phyloP scores from a whole-genome alignment of 2,329 filamentous ascomycete species.

The Colletotrichum simmondsii region DNA sequence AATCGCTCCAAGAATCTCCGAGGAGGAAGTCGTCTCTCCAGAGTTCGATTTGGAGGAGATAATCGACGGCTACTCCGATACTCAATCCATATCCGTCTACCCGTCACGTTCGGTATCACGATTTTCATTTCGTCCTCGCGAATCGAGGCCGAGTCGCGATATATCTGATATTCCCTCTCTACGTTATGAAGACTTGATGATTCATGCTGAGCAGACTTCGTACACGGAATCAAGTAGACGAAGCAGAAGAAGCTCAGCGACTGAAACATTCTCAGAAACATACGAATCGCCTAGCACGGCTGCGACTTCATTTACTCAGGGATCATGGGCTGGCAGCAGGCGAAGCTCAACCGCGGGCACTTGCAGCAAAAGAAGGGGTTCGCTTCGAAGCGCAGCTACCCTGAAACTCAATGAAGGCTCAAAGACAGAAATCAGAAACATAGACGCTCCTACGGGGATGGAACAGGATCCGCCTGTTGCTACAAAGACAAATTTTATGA shows the following conservation, averaged over 20 bases:
- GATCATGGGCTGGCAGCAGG: neutral
- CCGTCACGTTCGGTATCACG: neutral
- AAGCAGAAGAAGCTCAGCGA: neutral
- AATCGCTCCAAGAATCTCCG: neutral
- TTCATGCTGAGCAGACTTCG: neutral
- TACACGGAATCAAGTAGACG: neutral
- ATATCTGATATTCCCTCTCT: neutral
- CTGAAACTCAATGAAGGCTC: neutral
- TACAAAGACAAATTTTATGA: neutral
- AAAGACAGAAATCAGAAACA: neutral
- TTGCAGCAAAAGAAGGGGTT: neutral
- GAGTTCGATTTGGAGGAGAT: neutral
- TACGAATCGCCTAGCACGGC: neutral
- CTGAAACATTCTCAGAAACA: no score
- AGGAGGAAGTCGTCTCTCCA: neutral
- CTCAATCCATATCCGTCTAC: neutral
- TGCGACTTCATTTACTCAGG: neutral
- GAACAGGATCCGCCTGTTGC: neutral
- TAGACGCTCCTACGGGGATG: neutral
- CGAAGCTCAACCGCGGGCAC: neutral
- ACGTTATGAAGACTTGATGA: neutral
- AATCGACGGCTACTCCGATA: no score
- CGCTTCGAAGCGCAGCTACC: neutral
- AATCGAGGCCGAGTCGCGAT: neutral
- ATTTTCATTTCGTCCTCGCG: accelerated